These are phyloP conservation scores for Multifurca ochricompacta DNA, from an alignment of 768 basidiomycete genomes.

Conservation along the genomic window DNA sequence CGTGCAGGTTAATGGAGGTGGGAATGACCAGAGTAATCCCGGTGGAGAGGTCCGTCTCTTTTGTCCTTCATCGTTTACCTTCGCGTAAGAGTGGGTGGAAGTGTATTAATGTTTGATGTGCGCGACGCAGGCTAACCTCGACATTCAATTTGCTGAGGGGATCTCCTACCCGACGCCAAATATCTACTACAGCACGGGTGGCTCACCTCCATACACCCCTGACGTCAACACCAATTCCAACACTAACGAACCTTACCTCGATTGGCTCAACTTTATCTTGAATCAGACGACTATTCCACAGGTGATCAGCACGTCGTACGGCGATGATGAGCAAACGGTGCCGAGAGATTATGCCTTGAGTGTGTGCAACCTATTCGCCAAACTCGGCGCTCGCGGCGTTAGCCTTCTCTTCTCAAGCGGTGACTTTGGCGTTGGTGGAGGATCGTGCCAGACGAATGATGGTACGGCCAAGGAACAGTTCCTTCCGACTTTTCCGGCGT, in stretches of 20 bases:
- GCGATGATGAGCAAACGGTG: slow-evolving; percentile 49
- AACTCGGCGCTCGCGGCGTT: slow-evolving; percentile 51
- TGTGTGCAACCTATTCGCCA: slow-evolving; percentile 56
- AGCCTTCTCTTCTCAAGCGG: slow-evolving; percentile 60
- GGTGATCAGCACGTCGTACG: slow-evolving; percentile 56
- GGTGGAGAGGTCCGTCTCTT: slow-evolving; percentile 42
- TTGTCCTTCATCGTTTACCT: too few relatives aligned
- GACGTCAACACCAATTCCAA: slow-evolving; percentile 35
- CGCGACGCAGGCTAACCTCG: slow-evolving; percentile 29
- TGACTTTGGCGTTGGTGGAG: slow-evolving; percentile 55
- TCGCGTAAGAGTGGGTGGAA: background rate
- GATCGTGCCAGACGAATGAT: slow-evolving; percentile 39
- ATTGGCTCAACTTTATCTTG: slow-evolving; percentile 53
- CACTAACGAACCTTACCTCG: slow-evolving; percentile 58
- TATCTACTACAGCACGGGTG: slow-evolving; percentile 58
- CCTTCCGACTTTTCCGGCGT: slow-evolving; percentile 33
- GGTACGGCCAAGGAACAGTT: slow-evolving; percentile 27
- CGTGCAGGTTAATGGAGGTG: background rate
- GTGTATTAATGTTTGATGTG: background rate
- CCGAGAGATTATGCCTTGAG: slow-evolving; percentile 50
- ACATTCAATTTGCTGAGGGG: slow-evolving; percentile 31
- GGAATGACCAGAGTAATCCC: slow-evolving; percentile 33
- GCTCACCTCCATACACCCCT: slow-evolving; percentile 52
- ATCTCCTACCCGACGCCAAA: slow-evolving; percentile 48
- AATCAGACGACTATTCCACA: slow-evolving; percentile 42